Percentiles rank a stretch among this genome's conserved stretches.
phyloP scores from a whole-genome alignment of 768 basidiomycete genomes.

The Hypsizygus marmoreus region DNA sequence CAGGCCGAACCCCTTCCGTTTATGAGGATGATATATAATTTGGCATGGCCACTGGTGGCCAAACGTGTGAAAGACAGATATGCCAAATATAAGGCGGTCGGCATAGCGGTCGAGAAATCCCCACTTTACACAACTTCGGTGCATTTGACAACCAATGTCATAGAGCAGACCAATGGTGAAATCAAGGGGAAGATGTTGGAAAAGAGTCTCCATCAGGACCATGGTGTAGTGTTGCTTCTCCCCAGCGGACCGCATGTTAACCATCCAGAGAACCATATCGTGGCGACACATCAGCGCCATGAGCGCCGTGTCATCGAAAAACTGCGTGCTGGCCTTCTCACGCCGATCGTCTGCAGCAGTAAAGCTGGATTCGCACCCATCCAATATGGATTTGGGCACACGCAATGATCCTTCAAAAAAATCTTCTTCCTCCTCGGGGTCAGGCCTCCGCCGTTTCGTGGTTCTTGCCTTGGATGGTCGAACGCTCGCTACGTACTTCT shows the following conservation, averaged over 20 bases:
- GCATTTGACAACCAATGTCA: neutral
- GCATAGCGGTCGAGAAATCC: constrained; percentile 13
- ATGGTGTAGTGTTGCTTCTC: constrained; percentile 33
- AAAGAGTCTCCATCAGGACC: constrained; percentile 28
- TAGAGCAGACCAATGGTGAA: neutral
- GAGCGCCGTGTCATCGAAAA: constrained; percentile 20
- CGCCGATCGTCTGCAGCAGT: constrained; percentile 13
- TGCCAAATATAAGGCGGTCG: constrained; percentile 24
- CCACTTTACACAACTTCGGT: constrained; percentile 1
- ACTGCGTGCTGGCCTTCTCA: constrained; percentile 9
- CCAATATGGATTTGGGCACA: constrained; percentile 11
- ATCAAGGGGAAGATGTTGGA: constrained; percentile 21
- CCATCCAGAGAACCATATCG: constrained; percentile 30
- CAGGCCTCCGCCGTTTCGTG: too few relatives aligned
- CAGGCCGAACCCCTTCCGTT: constrained; percentile 24
- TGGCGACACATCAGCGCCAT: constrained; percentile 37
- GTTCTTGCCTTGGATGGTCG: too few relatives aligned
- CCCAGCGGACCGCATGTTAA: constrained; percentile 33
- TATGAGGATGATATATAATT: constrained; percentile 30
- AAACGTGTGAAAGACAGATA: constrained; percentile 37
- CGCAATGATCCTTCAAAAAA: neutral
- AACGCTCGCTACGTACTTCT: too few relatives aligned
- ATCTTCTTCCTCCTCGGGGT: neutral
- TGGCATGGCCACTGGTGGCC: constrained; percentile 38
- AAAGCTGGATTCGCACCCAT: constrained; percentile 14